These are phyloP conservation scores for Botryotinia globosa DNA, from an alignment of 2,329 filamentous ascomycete genomes.

Conservation along the genomic window DNA sequence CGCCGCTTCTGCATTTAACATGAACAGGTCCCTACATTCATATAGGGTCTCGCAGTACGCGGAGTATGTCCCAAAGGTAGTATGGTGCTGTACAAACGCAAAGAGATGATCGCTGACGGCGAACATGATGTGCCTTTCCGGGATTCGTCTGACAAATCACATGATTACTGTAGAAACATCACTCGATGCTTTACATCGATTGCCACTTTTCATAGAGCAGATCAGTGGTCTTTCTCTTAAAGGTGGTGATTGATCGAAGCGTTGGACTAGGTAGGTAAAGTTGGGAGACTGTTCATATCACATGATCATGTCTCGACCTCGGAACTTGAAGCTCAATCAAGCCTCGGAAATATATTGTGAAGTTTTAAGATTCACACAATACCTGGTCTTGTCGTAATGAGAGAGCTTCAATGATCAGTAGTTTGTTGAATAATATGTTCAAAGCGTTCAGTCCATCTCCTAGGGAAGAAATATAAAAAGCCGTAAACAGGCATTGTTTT, in stretches of 20 bases:
- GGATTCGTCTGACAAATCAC: neutral
- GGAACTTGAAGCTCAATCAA: neutral
- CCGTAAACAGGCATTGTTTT: neutral
- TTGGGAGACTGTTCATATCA: neutral
- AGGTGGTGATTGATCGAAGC: no score
- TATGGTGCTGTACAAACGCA: neutral
- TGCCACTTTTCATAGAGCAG: neutral
- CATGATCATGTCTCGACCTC: neutral
- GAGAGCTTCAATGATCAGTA: neutral
- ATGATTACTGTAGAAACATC: neutral
- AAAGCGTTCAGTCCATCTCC: neutral
- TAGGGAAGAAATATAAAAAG: neutral
- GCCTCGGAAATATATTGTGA: neutral
- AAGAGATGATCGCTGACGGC: neutral
- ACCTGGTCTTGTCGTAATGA: neutral
- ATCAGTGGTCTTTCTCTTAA: neutral
- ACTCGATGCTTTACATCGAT: neutral
- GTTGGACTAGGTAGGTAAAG: neutral
- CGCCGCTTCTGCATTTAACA: neutral
- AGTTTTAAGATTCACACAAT: neutral
- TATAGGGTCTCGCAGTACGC: neutral
- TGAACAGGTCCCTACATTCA: neutral
- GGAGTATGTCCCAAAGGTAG: neutral
- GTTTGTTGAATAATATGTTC: neutral
- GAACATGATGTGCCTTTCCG: neutral